These are phyloP conservation scores for Mrakia frigida DNA, from an alignment of 768 basidiomycete genomes.

Conservation along the genomic window DNA sequence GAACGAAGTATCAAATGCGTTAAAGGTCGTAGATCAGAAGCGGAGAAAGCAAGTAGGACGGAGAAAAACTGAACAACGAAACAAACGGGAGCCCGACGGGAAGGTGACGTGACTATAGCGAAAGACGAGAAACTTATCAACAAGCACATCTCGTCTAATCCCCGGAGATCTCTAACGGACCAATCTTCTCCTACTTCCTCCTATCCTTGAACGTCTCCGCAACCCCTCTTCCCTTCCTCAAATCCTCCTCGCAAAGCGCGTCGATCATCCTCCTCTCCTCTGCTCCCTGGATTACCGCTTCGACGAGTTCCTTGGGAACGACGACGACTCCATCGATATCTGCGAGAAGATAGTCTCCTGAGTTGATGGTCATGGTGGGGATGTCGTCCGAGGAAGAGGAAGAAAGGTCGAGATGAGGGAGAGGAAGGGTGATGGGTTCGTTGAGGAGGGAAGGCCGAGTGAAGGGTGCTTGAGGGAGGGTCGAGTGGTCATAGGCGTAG, in stretches of 20 bases:
- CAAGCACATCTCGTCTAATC: too few species aligned
- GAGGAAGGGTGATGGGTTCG: conserved; percentile 9
- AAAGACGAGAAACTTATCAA: too few species aligned
- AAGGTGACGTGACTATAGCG: too few species aligned
- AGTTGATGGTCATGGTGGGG: background rate
- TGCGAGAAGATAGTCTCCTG: conserved; percentile 15
- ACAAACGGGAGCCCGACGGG: too few species aligned
- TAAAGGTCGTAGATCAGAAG: too few species aligned
- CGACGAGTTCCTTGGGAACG: conserved; percentile 3
- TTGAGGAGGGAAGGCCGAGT: conserved; percentile 17
- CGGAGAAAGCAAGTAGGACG: too few species aligned
- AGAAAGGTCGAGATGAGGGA: conserved; percentile 1
- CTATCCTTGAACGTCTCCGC: conserved; percentile 19
- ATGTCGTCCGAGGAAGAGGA: background rate
- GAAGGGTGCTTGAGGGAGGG: conserved; percentile 25
- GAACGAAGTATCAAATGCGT: too few species aligned
- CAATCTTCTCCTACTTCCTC: conserved; percentile 6
- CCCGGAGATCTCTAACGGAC: too few species aligned
- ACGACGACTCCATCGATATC: conserved; percentile 20
- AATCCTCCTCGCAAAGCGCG: conserved; percentile 14
- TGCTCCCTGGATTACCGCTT: background rate
- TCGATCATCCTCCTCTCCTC: conserved; percentile 15
- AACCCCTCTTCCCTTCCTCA: conserved; percentile 17
- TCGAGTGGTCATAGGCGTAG: conserved; percentile 5
- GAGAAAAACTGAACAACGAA: too few species aligned